phyloP scores from a whole-genome alignment of 75 land plant species.

The Selaginella tamariscina region DNA sequence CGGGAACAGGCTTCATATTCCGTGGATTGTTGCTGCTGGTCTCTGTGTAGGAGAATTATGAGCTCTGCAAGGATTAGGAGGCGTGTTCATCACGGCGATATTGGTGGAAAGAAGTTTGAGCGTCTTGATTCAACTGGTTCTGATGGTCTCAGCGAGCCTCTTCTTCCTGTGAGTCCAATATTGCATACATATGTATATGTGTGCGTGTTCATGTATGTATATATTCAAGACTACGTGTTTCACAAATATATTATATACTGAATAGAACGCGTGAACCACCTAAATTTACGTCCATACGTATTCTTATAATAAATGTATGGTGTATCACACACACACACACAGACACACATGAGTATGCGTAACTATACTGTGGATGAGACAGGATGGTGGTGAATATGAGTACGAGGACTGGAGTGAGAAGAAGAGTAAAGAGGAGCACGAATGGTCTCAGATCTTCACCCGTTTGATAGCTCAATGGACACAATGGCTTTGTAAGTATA shows the following conservation, averaged over 20 bases:
- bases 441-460: constrained; percentile 62
- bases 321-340: constrained; percentile 15
- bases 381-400: constrained; percentile 16
- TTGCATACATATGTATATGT: background rate
- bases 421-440: constrained; percentile 38
- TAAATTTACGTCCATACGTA: background rate
- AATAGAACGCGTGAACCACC: background rate
- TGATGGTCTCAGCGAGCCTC: constrained; percentile 50
- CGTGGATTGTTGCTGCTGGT: background rate
- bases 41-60: constrained; percentile 25
- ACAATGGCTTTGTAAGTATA: constrained; percentile 64
- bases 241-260: background rate
- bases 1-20: too few species aligned
- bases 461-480: constrained; percentile 77
- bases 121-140: constrained; percentile 21
- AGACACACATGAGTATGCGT: background rate
- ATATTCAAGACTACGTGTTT: background rate
- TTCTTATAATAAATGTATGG: background rate
- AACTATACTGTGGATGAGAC: constrained; percentile 11
- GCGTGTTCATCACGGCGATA: constrained; percentile 67
- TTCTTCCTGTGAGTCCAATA: constrained; percentile 25
- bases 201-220: background rate
- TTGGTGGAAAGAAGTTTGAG: constrained; percentile 48
- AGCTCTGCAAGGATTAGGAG: constrained; percentile 42
- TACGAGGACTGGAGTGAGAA: constrained; percentile 43